phyloP scores from a whole-genome alignment of 148 eudicot genomes.

The Rhododendron ferrugineum region DNA sequence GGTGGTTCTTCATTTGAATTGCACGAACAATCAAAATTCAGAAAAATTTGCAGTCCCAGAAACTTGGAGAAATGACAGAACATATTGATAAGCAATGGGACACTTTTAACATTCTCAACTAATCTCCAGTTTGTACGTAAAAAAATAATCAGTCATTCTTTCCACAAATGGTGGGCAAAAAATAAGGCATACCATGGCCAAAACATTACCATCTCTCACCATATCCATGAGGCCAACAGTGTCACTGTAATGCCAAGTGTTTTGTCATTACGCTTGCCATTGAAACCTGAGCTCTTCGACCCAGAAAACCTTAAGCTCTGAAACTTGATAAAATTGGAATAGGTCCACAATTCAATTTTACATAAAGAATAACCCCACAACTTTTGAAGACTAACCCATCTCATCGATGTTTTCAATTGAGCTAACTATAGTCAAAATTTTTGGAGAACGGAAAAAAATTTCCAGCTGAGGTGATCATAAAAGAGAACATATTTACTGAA shows the following conservation, averaged over 20 bases:
- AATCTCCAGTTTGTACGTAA: not conserved
- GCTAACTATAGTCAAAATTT: constrained; percentile 15
- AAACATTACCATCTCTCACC: not conserved
- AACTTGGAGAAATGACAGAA: not conserved
- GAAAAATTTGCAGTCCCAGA: not conserved
- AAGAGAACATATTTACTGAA: constrained; percentile 27
- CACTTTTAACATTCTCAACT: not conserved
- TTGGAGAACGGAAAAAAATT: not conserved
- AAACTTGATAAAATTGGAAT: not conserved
- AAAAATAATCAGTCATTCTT: not conserved
- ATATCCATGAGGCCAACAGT: not conserved
- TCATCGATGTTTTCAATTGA: not conserved
- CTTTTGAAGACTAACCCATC: not conserved
- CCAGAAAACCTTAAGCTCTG: not conserved
- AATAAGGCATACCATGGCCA: not conserved
- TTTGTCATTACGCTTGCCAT: not conserved
- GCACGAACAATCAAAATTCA: not conserved
- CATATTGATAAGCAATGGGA: not conserved
- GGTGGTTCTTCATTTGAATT: not conserved
- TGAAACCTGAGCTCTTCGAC: not conserved
- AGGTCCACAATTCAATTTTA: not conserved
- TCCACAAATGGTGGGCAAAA: not conserved
- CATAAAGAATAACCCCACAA: constrained; percentile 7
- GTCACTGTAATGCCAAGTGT: not conserved
- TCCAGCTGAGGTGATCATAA: not conserved